Conservation (phyloP, 352 stramenopile species). For the Pythium angustatum region DNA sequence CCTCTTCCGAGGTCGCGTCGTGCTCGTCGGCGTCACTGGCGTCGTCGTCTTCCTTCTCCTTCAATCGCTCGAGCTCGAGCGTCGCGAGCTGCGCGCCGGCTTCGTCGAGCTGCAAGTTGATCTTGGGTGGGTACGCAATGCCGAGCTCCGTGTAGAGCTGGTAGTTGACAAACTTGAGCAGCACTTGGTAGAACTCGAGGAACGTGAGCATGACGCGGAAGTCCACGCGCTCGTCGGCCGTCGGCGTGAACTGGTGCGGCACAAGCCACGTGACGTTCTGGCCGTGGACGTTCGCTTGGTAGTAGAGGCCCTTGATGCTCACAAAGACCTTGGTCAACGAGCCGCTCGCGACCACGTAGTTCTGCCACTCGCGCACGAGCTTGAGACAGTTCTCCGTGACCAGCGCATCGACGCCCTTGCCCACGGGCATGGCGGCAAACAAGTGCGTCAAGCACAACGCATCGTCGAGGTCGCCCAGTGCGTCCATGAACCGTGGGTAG, state of each 20-base stretch:
- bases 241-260: conserved; percentile 98
- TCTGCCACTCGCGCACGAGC: conserved; percentile 95
- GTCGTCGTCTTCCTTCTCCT: conserved; percentile 37
- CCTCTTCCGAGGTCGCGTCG: conserved; percentile 35
- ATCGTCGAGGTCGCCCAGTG: conserved; percentile 98
- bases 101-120: conserved; percentile 82
- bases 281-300: conserved; percentile 94
- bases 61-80: conserved; percentile 63
- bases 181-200: conserved; percentile 99
- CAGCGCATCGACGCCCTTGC: conserved; percentile 85
- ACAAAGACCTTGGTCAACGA: conserved; percentile 98
- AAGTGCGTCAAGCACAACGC: conserved; percentile 96
- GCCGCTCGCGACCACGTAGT: conserved; percentile 91
- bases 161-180: conserved; percentile 98
- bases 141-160: conserved; percentile 97
- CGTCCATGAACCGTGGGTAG: conserved; percentile 97
- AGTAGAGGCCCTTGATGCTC: conserved; percentile 99
- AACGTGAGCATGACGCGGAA: conserved; percentile 99
- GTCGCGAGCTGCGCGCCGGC: conserved; percentile 70
- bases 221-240: conserved; percentile 97
- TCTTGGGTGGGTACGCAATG: conserved; percentile 93
- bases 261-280: conserved; percentile 97
- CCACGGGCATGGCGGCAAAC: conserved; percentile 95
- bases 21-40: conserved; percentile 31
- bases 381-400: conserved; percentile 90